Base-by-base conservation (phyloP, 78 protist genomes). In the Blattamonas nauphoetae region DNA sequence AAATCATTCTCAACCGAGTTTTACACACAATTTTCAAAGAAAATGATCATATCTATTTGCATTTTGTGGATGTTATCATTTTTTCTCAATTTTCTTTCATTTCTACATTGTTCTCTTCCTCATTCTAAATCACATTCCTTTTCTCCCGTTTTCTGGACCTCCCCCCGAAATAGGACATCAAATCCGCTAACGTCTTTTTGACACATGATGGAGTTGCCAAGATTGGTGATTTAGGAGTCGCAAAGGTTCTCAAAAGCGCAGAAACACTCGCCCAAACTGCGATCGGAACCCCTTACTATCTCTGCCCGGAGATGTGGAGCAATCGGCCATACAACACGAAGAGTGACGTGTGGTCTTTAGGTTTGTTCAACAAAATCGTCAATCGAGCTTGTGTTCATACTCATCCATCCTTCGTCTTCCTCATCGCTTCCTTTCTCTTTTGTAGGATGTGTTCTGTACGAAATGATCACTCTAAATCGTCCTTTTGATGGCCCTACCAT, bases 281-380 rank as follows among this genome's bases (percentile, higher is more conserved):
- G 36, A 85, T 85, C 33, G 88, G 90, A 1, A 94, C 95, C 42
- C 97, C 95, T 2, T 92, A 87, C 86, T 94, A 93, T 88, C 33
- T 93, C 21, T 83, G 91, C 42, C 97, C 95, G 4, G 95, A 94
- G 86, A n/a, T 92, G 0, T 90, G 92, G 94, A 0, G 3, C n/a
- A 0, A 32, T 3, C 78, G n/a, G 82, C 91, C 91, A 3, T 94
- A 95, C 88, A 90, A 92, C 89, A 89, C 90, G 64, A 92, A 92
- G 79, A 84, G 91, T 55, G 97, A 95, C 89, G 84, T 94, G 78
- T 95, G 96, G 96, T 88, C 95, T 0, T 91, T 95, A 6, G 97
- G 96, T 92, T 35, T 42, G 71, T 55, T 55, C 11, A 55, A 55
- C 11, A 55, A 55, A 55, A 55, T 29, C 11, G 21, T 29, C 11